Conservation (phyloP, 176 grass and related monocot genomes). For the Lolium rigidum region DNA sequence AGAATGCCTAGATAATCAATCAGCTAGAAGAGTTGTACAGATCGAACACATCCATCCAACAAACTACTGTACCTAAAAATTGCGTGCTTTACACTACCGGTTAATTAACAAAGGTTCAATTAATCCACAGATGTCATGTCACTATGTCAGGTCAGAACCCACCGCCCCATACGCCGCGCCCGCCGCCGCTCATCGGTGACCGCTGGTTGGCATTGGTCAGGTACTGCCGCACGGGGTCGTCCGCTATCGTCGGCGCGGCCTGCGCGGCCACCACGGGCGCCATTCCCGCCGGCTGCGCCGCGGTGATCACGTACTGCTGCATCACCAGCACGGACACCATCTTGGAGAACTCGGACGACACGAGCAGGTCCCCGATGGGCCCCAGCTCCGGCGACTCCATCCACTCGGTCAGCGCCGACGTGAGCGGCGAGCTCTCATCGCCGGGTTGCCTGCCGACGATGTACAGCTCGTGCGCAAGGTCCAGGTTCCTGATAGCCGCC, state of each 20-base stretch:
- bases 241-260: background rate
- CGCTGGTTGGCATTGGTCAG: conserved; percentile 56
- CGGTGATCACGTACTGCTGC: conserved; percentile 61
- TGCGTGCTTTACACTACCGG: background rate
- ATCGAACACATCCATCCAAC: background rate
- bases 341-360: conserved; percentile 50
- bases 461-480: conserved; percentile 57
- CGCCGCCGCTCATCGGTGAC: background rate
- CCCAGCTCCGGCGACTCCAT: conserved; percentile 72
- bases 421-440: conserved; percentile 50
- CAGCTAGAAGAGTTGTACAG: conserved; percentile 37
- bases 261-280: background rate
- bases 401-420: conserved; percentile 61
- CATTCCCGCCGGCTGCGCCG: background rate
- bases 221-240: conserved; percentile 53
- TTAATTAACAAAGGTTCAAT: background rate
- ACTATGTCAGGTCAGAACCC: conserved; percentile 28
- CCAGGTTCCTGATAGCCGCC: conserved; percentile 55
- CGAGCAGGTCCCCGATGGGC: conserved; percentile 68
- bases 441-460: conserved; percentile 60
- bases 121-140: background rate
- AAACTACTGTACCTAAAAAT: background rate
- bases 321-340: conserved; percentile 61
- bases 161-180: conserved; percentile 31
- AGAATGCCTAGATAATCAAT: background rate